Evolutionary conservation across 768 basidiomycete genomes (phyloP), one percentile per base, ranked within the genome.

Genomic region (Ramaria rubella): DNA sequence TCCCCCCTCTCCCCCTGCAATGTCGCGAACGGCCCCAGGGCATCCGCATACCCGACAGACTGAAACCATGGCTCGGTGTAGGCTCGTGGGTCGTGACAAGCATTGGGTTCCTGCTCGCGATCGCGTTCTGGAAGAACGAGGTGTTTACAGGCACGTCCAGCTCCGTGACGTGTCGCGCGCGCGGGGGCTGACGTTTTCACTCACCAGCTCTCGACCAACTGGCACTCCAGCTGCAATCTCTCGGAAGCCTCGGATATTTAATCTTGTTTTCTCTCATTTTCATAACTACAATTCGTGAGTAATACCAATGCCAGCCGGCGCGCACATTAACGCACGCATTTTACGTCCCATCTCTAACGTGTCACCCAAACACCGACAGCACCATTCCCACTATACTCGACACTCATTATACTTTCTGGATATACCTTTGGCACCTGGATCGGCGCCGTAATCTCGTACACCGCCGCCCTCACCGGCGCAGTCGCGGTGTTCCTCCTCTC

Each of bases 321-420:
- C 48, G 38, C 60, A 55, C 53, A 31, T 43, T 49, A 21, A 30
- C 21, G 60, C 49, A 52, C 26, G 43, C 58, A 63, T 14, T 49
- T n/a, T n/a, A n/a, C 50, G n/a, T 15, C 6, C n/a, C 62, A 19
- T 62, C 65, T n/a, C 65, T 70, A n/a, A n/a, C n/a, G n/a, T n/a
- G n/a, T n/a, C n/a, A n/a, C n/a, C n/a, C n/a, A n/a, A n/a, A n/a
- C n/a, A n/a, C n/a, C 52, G 57, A 30, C 66, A 92, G 90, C 94
- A 40, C 94, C 94, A 33, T 65, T 96, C 48, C 94, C 94, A 33
- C 76, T 96, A 55, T 96, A 95, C 73, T 94, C 90, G 62, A 95
- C 94, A 0, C 77, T 96, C 71, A 94, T 95, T 67, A 82, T 91
- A 61, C 76, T 96, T 62, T 89, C 91, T 42, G 93, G 93, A 23